These are phyloP conservation scores for Tarenaya hassleriana DNA, from an alignment of 345 rosid genomes.

Conservation along the genomic window DNA sequence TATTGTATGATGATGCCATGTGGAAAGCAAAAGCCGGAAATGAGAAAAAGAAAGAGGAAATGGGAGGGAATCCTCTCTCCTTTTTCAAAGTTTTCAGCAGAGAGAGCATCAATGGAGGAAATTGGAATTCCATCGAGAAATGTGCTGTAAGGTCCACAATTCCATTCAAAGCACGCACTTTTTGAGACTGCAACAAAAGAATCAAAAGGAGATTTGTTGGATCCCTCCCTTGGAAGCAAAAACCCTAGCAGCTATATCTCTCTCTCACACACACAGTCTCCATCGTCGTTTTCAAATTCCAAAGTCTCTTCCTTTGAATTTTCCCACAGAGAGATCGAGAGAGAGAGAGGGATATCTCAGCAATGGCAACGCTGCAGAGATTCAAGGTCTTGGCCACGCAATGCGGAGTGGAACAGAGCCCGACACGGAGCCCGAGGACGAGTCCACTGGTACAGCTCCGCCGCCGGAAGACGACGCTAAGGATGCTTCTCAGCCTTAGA, in stretches of 20 bases:
- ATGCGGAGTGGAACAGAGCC: slow-evolving; percentile 78
- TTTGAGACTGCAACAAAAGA: slow-evolving; percentile 27
- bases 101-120: slow-evolving; percentile 23
- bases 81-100: slow-evolving; percentile 18
- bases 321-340: slow-evolving; percentile 4
- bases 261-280: slow-evolving; percentile 24
- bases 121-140: slow-evolving; percentile 23
- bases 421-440: slow-evolving; percentile 65
- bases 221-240: too few relatives aligned
- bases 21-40: slow-evolving; percentile 19
- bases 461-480: slow-evolving; percentile 61
- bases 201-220: slow-evolving; percentile 28
- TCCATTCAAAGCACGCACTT: slow-evolving; percentile 56
- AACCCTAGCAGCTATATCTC: slow-evolving; percentile 24
- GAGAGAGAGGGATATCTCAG: slow-evolving; percentile 9
- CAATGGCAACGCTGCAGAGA: slow-evolving; percentile 74
- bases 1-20: slow-evolving; percentile 23
- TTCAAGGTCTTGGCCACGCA: slow-evolving; percentile 81
- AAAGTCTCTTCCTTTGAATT: slow-evolving; percentile 4
- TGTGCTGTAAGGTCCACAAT: slow-evolving; percentile 28
- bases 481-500: slow-evolving; percentile 60
- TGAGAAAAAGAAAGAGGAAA: slow-evolving; percentile 15
- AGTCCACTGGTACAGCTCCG: slow-evolving; percentile 68
- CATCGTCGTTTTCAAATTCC: slow-evolving; percentile 20
- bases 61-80: slow-evolving; percentile 16